phyloP scores from a whole-genome alignment of 2,329 filamentous ascomycete genomes.

The Colletotrichum eremochloae region DNA sequence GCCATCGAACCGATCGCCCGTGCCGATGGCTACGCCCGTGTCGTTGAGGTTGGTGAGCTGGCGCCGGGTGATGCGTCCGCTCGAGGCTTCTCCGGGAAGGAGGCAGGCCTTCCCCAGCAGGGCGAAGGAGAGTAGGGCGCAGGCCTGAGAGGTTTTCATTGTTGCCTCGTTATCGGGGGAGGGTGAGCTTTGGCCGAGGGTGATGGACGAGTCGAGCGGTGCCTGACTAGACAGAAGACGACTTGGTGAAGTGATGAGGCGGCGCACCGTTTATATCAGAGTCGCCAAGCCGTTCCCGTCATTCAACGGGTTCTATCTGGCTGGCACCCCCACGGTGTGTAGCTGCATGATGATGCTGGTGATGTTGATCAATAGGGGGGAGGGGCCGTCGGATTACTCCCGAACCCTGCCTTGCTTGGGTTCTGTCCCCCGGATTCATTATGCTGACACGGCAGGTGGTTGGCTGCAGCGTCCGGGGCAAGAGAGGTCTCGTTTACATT shows the following conservation, averaged over 20 bases:
- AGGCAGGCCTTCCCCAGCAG: slow-evolving; percentile 52
- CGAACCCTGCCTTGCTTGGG: not conserved
- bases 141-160: slow-evolving; percentile 49
- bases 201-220: not conserved
- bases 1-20: slow-evolving; percentile 57
- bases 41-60: slow-evolving; percentile 41
- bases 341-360: slow-evolving; percentile 29
- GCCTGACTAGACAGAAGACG: not conserved
- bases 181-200: not conserved
- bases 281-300: slow-evolving; percentile 12
- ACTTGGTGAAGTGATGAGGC: not conserved
- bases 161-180: not conserved
- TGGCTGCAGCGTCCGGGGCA: not conserved
- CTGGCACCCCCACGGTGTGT: not conserved
- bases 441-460: not conserved
- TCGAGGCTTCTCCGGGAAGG: slow-evolving; percentile 53
- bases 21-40: slow-evolving; percentile 55
- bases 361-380: slow-evolving; percentile 10
- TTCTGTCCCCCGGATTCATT: not conserved
- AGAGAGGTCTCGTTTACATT: not conserved
- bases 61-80: slow-evolving; percentile 39
- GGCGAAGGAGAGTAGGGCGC: slow-evolving; percentile 44
- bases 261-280: slow-evolving; percentile 12
- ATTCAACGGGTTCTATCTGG: slow-evolving; percentile 7
- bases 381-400: not conserved